Evolutionary conservation across 306 rosid genomes (phyloP), one percentile per base, ranked within the genome.

Genomic region (Glycyrrhiza uralensis): DNA sequence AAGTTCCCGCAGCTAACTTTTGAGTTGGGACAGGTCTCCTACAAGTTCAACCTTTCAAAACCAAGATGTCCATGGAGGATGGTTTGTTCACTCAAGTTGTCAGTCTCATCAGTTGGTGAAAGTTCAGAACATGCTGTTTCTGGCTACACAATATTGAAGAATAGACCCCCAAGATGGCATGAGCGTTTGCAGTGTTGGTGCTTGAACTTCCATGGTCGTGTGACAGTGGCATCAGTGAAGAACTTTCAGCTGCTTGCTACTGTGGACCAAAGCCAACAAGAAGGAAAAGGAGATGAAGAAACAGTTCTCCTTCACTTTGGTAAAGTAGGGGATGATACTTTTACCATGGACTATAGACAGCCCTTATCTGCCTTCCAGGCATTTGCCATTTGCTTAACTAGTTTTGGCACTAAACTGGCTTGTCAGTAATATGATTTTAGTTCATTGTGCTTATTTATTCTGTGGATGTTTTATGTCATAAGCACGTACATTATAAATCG

Each of bases 1-100:
- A 95, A 84, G 96, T 95, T 78, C 88, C 99, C 17, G 96, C 97
- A 0, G 96, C 96, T 38, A 95, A 88, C 80, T 95, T 95, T n/a
- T 59, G 96, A 91, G 87, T 88, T 86, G 24, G 99, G 99, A 55
- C 87, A 85, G 72, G 96, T 92, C 70, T 84, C 90, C 8, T 95
- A 95, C 86, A 91, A 90, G 86, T 92, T 92, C 87, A 95, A 92
- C 87, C 95, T 91, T 63, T 57, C 89, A 82, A 92, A 95, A 70
- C 88, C 99, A 36, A 95, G 99, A 88, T 97, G 99, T 56, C 99
- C 99, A 2, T 85, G 99, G 82, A 92, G 99, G 79, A 92, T 95
- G 99, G 78, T 81, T 18, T 89, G 96, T 87, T 85, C 86, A 0
- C 22, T 95, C 49, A 88, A 84, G 72, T 91, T 81, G 84, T 87